Evolutionary conservation across 2,329 filamentous ascomycete genomes (phyloP), one percentile per base, ranked within the genome.

Genomic region (Alternaria brassicae): DNA sequence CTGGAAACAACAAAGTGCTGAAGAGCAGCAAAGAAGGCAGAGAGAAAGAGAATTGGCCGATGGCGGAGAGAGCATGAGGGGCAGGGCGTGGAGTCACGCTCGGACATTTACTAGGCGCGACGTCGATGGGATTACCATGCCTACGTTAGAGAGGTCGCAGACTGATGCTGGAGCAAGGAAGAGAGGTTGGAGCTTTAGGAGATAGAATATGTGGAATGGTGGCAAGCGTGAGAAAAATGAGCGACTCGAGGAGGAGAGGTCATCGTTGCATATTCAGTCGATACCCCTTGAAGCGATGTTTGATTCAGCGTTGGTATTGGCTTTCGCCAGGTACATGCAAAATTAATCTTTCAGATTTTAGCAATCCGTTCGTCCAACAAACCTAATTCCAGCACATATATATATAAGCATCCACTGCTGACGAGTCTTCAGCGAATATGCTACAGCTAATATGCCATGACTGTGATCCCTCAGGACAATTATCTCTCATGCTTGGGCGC

Each of bases 1-100:
- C 0, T 89, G 86, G 77, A 76, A 68, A 50, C 66, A 72, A 52
- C 71, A 73, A 21, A 71, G 61, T 52, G 68, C 68, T 10, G 73
- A 74, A 32, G 72, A 72, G 42, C 72, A 74, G 54, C 62, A 63
- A 40, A 62, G 72, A 56, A 67, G 63, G 53, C 32, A 56, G 25
- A 44, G 62, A 17, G 63, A 60, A 44, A 53, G 37, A 10, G 65
- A 59, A 3, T 40, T 62, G 9, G 68, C 58, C 19, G 71, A 67
- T 41, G 66, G 63, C 2, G 67, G 51, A 4, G 69, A 71, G 23
- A 63, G 60, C 42, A 63, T 61, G 13, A 56, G 67, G 44, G 59
- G 57, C 3, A 68, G 66, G 25, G 55, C 61, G 2, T 65, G 63
- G 70, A 69, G 62, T 57, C 59, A 73, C 12, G 62, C 60, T 2